phyloP scores from a whole-genome alignment of 371 early-diverging fungal species.

The Haplosporangium sp. region DNA sequence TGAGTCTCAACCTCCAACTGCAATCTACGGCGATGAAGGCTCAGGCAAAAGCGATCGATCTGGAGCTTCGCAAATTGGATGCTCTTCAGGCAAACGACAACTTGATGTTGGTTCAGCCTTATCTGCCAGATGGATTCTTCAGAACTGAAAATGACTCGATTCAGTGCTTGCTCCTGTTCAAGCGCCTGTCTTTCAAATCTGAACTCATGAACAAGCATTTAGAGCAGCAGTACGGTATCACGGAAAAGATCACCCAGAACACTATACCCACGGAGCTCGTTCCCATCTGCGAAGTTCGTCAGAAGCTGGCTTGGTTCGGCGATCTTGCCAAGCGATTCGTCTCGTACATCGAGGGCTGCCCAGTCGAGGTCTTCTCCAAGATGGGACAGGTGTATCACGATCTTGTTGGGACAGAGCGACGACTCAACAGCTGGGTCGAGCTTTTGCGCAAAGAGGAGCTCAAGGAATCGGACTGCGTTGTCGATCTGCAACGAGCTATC shows the following conservation, averaged over 20 bases:
- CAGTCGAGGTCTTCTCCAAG: constrained; percentile 73
- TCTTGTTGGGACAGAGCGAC: constrained; percentile 74
- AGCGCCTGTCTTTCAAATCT: constrained; percentile 84
- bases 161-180: constrained; percentile 76
- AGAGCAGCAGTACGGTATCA: constrained; percentile 73
- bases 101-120: constrained; percentile 78
- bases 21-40: constrained; percentile 86
- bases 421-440: constrained; percentile 77
- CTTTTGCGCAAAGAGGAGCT: constrained; percentile 79
- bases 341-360: constrained; percentile 74
- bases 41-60: constrained; percentile 88
- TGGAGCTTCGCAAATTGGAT: constrained; percentile 89
- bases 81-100: constrained; percentile 85
- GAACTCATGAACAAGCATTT: constrained; percentile 81
- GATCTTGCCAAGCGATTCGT: constrained; percentile 75
- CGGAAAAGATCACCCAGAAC: constrained; percentile 67
- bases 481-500: constrained; percentile 73
- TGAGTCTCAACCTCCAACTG: constrained; percentile 84
- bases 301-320: constrained; percentile 77
- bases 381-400: constrained; percentile 80
- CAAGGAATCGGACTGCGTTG: constrained; percentile 66
- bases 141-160: constrained; percentile 84
- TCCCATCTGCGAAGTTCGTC: constrained; percentile 71
- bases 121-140: constrained; percentile 88
- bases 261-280: constrained; percentile 62